A percentile compares a stretch with the other conserved stretches of the same genome.
These are phyloP conservation scores for Arabis alpina DNA, from an alignment of 345 rosid genomes.

Conservation along the genomic window DNA sequence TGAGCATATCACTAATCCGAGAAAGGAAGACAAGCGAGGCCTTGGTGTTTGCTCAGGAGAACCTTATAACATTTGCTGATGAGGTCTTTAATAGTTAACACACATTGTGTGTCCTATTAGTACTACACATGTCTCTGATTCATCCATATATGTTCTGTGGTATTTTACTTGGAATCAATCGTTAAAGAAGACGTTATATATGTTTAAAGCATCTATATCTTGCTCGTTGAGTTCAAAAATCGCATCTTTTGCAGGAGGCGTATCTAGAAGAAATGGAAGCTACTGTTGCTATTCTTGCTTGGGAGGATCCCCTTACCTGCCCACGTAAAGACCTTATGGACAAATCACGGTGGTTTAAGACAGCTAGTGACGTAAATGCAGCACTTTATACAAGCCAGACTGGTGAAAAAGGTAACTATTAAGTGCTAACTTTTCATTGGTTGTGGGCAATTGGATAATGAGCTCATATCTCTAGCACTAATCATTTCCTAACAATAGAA, in stretches of 20 bases:
- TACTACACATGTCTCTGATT: conserved; percentile 7
- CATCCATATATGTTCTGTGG: neutral
- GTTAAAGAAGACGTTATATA: neutral
- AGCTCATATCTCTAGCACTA: neutral
- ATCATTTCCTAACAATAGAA: neutral
- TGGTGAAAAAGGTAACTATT: conserved; percentile 68
- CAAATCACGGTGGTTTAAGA: conserved; percentile 72
- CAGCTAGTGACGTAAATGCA: conserved; percentile 82
- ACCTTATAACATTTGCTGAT: conserved; percentile 87
- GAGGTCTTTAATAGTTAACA: conserved; percentile 36
- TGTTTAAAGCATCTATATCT: conserved; percentile 1
- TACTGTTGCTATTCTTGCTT: conserved; percentile 67
- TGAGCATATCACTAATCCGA: too few species aligned
- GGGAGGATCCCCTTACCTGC: conserved; percentile 68
- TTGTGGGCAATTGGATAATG: conserved; percentile 7
- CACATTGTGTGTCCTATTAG: neutral
- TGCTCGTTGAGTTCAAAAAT: neutral
- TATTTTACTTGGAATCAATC: conserved; percentile 5
- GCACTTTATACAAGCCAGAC: conserved; percentile 90
- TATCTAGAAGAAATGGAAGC: conserved; percentile 80
- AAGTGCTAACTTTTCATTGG: neutral
- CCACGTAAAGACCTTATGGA: conserved; percentile 77
- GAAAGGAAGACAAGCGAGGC: conserved; percentile 76
- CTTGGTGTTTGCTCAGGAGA: conserved; percentile 81
- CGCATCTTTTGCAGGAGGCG: conserved; percentile 52